Evolutionary conservation across 805 yeast species (phyloP).

Genomic region (Metschnikowia proteae): DNA sequence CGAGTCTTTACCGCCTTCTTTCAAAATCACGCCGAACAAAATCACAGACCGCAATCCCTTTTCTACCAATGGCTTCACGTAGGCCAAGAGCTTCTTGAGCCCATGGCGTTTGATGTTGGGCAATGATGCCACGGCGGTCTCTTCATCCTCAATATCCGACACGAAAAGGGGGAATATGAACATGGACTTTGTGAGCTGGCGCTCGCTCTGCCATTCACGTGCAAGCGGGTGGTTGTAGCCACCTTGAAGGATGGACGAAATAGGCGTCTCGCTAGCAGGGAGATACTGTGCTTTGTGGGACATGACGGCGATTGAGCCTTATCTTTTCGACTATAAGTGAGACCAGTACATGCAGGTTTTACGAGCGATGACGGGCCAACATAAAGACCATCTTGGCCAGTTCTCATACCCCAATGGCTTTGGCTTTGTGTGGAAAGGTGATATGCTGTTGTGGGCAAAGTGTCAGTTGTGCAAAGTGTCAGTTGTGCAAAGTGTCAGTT

Average conservation of each 20-base stretch:
- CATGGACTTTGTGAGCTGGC: conserved; percentile 81
- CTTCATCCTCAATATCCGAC: conserved; percentile 78
- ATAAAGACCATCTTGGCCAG: too few relatives aligned
- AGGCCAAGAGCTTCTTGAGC: conserved; percentile 69
- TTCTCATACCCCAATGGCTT: too few relatives aligned
- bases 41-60: conserved; percentile 87
- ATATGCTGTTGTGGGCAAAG: too few relatives aligned
- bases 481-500: too few relatives aligned
- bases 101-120: conserved; percentile 92
- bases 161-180: conserved; percentile 90
- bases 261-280: conserved; percentile 48
- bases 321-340: not conserved
- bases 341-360: too few relatives aligned
- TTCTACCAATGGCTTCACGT: conserved; percentile 60
- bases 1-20: conserved; percentile 71
- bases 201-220: conserved; percentile 87
- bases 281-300: conserved; percentile 70
- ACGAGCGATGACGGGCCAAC: too few relatives aligned
- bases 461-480: too few relatives aligned
- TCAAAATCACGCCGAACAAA: conserved; percentile 85
- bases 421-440: too few relatives aligned
- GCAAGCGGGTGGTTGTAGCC: conserved; percentile 90
- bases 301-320: conserved; percentile 28
- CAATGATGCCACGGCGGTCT: conserved; percentile 63
- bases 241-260: conserved; percentile 81